Evolutionary conservation across 2,329 filamentous ascomycete species (phyloP).

Genomic region (Xylariaceae sp.): DNA sequence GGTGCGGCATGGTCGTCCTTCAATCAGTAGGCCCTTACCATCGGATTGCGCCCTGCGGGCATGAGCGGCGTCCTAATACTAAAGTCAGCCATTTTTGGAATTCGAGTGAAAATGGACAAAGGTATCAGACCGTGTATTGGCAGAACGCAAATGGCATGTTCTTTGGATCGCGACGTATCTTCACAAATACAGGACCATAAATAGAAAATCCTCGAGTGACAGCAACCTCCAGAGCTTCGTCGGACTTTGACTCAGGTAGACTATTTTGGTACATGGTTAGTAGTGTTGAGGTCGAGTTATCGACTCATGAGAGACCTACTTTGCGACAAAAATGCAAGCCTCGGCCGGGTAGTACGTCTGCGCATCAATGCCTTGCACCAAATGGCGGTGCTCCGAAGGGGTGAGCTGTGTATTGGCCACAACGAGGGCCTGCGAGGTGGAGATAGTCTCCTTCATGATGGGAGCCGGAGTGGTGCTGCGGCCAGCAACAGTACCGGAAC

Average conservation of each 20-base stretch:
- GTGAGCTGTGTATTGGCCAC: slow-evolving; percentile 13
- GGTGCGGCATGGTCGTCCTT: slow-evolving; percentile 52
- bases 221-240: slow-evolving; percentile 46
- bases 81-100: slow-evolving; percentile 22
- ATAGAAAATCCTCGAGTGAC: slow-evolving; percentile 48
- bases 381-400: slow-evolving; percentile 18
- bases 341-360: slow-evolving; percentile 49
- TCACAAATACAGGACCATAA: slow-evolving; percentile 55
- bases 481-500: neutral
- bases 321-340: slow-evolving; percentile 60
- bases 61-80: slow-evolving; percentile 40
- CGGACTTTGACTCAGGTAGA: slow-evolving; percentile 45
- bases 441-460: neutral
- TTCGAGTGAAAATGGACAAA: neutral
- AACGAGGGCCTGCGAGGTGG: slow-evolving; percentile 3
- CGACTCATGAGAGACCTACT: slow-evolving; percentile 42
- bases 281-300: neutral
- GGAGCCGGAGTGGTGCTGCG: neutral
- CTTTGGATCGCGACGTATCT: slow-evolving; percentile 53
- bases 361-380: slow-evolving; percentile 39
- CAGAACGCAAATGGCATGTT: slow-evolving; percentile 61
- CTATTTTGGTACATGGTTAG: slow-evolving; percentile 32
- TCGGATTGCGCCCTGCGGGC: slow-evolving; percentile 44
- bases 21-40: slow-evolving; percentile 45
- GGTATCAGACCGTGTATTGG: slow-evolving; percentile 52